These are phyloP conservation scores for Starmerella tilneyi DNA, from an alignment of 805 yeast species.

Conservation along the genomic window DNA sequence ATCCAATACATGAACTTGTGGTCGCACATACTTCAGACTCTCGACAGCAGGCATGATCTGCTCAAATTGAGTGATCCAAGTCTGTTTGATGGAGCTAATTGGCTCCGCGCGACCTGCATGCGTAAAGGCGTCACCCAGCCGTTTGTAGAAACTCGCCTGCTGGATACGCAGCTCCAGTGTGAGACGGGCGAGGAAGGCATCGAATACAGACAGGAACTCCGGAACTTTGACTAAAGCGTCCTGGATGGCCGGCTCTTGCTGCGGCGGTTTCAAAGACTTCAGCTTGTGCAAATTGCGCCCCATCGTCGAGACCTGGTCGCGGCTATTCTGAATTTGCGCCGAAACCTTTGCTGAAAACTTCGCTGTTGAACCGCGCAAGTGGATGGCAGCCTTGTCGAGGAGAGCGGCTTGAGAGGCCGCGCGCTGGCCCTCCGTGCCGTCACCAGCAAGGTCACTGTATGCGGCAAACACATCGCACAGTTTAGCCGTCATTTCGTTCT, in stretches of 20 bases:
- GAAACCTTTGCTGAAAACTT: constrained; percentile 25
- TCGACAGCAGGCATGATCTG: constrained; percentile 24
- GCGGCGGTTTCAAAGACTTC: constrained; percentile 14
- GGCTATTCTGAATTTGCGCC: constrained; percentile 16
- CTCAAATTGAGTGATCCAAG: constrained; percentile 19
- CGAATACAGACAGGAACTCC: constrained; percentile 19
- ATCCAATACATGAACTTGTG: constrained; percentile 4
- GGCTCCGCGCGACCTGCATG: constrained; percentile 23
- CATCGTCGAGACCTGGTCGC: constrained; percentile 14
- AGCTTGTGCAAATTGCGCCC: constrained; percentile 7
- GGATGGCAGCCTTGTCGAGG: constrained; percentile 6
- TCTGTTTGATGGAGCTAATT: constrained; percentile 1
- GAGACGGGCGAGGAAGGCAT: constrained; percentile 19
- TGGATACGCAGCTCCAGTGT: constrained; percentile 17
- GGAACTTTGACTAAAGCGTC: constrained; percentile 12
- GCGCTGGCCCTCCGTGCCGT: not conserved
- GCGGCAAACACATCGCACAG: constrained; percentile 8
- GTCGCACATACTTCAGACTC: constrained; percentile 19
- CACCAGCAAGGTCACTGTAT: constrained; percentile 9
- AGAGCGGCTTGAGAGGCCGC: constrained; percentile 8
- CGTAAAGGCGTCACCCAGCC: constrained; percentile 26
- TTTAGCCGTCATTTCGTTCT: constrained; percentile 9
- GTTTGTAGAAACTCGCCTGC: constrained; percentile 19
- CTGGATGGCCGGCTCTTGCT: not conserved
- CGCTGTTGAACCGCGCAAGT: constrained; percentile 6